These are phyloP conservation scores for Suhomyces yuchorum DNA, from an alignment of 1,139 yeast species.

Conservation along the genomic window DNA sequence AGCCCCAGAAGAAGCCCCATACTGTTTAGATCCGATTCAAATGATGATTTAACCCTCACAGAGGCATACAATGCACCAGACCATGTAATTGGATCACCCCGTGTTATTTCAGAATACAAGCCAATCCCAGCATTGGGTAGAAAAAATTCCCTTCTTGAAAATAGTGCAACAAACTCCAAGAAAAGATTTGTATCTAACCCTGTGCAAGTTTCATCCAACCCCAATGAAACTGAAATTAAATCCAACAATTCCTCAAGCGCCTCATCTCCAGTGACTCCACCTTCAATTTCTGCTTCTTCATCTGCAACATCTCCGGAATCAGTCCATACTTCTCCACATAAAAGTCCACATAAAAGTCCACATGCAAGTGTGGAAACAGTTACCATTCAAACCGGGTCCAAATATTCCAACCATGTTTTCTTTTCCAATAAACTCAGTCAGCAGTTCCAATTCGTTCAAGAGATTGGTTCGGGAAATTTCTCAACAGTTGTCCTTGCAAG, in stretches of 20 bases:
- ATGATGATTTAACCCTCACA: neutral
- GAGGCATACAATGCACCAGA: neutral
- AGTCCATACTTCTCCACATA: slow-evolving; percentile 4
- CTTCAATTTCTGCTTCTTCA: slow-evolving; percentile 14
- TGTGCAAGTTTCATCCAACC: slow-evolving; percentile 2
- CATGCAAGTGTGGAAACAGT: neutral
- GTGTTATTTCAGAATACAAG: slow-evolving; percentile 40
- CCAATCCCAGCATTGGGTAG: slow-evolving; percentile 29
- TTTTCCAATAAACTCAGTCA: slow-evolving; percentile 18
- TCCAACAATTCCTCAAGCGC: slow-evolving; percentile 8
- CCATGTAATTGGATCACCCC: slow-evolving; percentile 6
- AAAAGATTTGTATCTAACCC: slow-evolving; percentile 31
- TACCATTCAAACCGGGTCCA: slow-evolving; percentile 9
- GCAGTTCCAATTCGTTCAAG: slow-evolving; percentile 26
- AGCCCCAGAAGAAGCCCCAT: neutral
- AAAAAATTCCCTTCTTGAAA: slow-evolving; percentile 23
- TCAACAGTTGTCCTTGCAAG: slow-evolving; percentile 55
- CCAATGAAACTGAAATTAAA: neutral
- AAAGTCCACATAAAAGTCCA: slow-evolving; percentile 4
- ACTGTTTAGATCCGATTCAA: neutral
- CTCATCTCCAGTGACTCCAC: slow-evolving; percentile 12
- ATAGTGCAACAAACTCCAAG: slow-evolving; percentile 13
- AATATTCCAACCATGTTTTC: slow-evolving; percentile 17
- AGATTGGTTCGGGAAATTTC: slow-evolving; percentile 62
- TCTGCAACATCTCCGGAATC: slow-evolving; percentile 16